phyloP scores from a whole-genome alignment of 83 land plant species.

The Diphasiastrum complanatum region DNA sequence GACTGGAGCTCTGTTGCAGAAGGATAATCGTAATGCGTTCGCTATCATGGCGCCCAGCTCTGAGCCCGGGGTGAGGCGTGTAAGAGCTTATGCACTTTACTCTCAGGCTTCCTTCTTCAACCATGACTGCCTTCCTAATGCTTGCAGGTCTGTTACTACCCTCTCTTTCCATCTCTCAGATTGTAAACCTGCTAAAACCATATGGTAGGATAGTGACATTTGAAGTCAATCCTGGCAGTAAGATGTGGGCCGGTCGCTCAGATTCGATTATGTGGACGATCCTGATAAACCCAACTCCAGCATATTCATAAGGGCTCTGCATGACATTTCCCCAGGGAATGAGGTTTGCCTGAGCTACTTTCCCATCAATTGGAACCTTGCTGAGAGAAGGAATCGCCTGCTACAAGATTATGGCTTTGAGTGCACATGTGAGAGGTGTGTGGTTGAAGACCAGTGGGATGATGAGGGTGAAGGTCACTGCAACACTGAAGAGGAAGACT shows the following conservation, averaged over 20 bases:
- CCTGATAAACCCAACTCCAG: constrained; percentile 43
- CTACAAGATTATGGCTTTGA: constrained; percentile 72
- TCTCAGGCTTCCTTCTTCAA: constrained; percentile 77
- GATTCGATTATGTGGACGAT: constrained; percentile 75
- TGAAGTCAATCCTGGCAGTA: too few relatives aligned
- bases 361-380: constrained; percentile 57
- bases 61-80: constrained; percentile 35
- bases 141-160: constrained; percentile 32
- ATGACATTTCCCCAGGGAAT: constrained; percentile 70
- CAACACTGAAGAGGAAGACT: constrained; percentile 3
- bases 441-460: constrained; percentile 61
- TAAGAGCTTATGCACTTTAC: constrained; percentile 73
- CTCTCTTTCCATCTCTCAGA: too few relatives aligned
- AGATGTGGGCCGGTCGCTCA: constrained; percentile 20
- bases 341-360: constrained; percentile 90
- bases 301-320: constrained; percentile 57
- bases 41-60: constrained; percentile 63
- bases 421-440: constrained; percentile 76
- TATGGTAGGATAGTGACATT: too few relatives aligned
- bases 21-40: constrained; percentile 70
- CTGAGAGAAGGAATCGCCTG: constrained; percentile 57
- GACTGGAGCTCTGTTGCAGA: constrained; percentile 48
- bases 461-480: constrained; percentile 12
- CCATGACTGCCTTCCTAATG: constrained; percentile 94
- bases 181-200: too few relatives aligned